These are phyloP conservation scores for Begonia loranthoides DNA, from an alignment of 306 rosid genomes.

Conservation along the genomic window DNA sequence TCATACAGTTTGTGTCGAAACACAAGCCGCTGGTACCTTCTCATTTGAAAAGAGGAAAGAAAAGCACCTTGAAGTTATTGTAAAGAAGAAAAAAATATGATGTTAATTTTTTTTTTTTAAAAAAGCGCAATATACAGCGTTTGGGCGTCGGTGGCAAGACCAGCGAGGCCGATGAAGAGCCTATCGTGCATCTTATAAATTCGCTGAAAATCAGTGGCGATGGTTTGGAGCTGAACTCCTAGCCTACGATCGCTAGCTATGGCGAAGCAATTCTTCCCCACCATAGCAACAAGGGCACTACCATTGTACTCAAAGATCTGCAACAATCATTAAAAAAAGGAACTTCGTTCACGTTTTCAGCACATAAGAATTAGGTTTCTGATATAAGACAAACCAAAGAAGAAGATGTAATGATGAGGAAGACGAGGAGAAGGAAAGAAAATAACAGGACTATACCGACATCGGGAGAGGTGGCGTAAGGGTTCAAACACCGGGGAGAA, in stretches of 20 bases:
- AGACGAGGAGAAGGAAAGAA: no score
- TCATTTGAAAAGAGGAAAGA: slow-evolving; percentile 5
- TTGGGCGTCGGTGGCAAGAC: slow-evolving; percentile 93
- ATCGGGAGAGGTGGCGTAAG: no score
- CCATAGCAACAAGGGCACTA: slow-evolving; percentile 89
- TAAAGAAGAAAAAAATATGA: background rate
- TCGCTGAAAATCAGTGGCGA: slow-evolving; percentile 91
- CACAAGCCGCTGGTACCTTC: slow-evolving; percentile 66
- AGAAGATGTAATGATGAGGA: no score
- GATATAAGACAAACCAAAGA: no score
- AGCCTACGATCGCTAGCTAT: slow-evolving; percentile 93
- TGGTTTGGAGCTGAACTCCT: slow-evolving; percentile 93
- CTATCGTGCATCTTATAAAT: slow-evolving; percentile 61
- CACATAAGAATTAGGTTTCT: no score
- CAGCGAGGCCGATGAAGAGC: slow-evolving; percentile 79
- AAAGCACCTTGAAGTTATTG: no score
- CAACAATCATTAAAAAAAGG: background rate
- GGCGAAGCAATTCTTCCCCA: slow-evolving; percentile 96
- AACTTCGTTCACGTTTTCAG: no score
- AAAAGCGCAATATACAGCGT: slow-evolving; percentile 37
- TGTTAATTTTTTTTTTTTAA: background rate
- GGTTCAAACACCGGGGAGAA: no score
- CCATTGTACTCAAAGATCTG: slow-evolving; percentile 97
- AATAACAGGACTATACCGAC: no score
- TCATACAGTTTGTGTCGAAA: slow-evolving; percentile 79